A percentile compares a stretch with the other conserved stretches of the same genome.
Conservation (phyloP, 305 asterid genomes). For the Withania somnifera region DNA sequence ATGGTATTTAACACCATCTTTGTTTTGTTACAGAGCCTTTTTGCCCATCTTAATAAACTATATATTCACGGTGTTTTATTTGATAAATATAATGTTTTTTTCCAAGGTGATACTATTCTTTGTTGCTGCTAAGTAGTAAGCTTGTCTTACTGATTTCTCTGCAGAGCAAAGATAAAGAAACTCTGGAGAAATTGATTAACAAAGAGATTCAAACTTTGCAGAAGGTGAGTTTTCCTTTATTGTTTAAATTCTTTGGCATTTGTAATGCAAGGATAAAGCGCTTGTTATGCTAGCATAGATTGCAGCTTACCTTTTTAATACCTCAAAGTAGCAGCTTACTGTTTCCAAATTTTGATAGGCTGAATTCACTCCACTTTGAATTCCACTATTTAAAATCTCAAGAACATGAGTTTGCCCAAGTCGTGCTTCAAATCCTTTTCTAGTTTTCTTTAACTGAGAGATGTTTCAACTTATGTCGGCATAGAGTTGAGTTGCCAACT, state of each 20-base stretch:
- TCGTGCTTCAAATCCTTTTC: neutral
- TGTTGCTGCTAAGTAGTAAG: neutral
- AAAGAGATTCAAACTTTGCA: constrained; percentile 21
- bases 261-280: neutral
- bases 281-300: neutral
- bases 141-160: constrained; percentile 9
- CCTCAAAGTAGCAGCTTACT: neutral
- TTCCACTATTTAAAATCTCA: neutral
- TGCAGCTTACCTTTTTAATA: neutral
- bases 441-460: neutral
- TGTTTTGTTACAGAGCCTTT: neutral
- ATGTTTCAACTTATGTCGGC: neutral
- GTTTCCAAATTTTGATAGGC: neutral
- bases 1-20: neutral
- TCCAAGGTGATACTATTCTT: neutral
- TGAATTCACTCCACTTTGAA: neutral
- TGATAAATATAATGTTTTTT: neutral
- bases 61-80: neutral
- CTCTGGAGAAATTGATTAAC: constrained; percentile 34
- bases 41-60: neutral
- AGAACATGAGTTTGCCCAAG: neutral
- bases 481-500: neutral
- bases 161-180: constrained; percentile 69
- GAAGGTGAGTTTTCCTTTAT: constrained; percentile 27
- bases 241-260: neutral